Base-by-base conservation (phyloP, 805 yeast species). In the Yarrowia divulgata region DNA sequence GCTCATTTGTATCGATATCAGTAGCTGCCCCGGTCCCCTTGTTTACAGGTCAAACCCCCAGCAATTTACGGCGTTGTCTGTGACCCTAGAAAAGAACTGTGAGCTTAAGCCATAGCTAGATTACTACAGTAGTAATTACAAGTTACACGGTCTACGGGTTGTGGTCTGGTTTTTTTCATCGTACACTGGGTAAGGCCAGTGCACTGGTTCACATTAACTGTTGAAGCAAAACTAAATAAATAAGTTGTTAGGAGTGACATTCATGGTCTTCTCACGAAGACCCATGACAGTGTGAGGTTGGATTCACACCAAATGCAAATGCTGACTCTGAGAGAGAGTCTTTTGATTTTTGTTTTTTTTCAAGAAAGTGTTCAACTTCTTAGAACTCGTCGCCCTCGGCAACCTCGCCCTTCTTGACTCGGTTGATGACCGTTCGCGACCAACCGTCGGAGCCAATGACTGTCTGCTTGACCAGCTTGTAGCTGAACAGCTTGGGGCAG, bases 401-500 rank as follows among this genome's bases (percentile, higher is more conserved):
- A 18, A 60, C 34, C 34, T 60, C 66, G 42, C 14, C 66, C 18
- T 60, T 45, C 42, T 60, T 43, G 66, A 60, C 52, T 34, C 66
- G 66, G 29, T 9, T 63, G 39, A 67, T 68, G 34, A 43, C 52
- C 8, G 58, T 68, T 48, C 52, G 7, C 9, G 70, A 68, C 70
- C 69, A 68, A 1, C 69, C 69, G 45, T 68, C 70, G n/a, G 49
- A 40, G 10, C 69, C 69, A n/a, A 67, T 67, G 19, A 57, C 69
- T 0, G 54, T 55, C 50, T 54, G 49, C 23, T 54, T 67, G 32
- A 49, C 55, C 37, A 63, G 46, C 37, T 23, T 35, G 57, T 48
- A 63, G 57, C 48, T 63, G 57, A 49, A 63, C n/a, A 37, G 32
- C 74, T 75, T 77, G 54, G 96, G 96, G 73, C 88, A 77, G 1